Conservation (phyloP, 176 grass and related monocot species). For the Carex pumila region DNA sequence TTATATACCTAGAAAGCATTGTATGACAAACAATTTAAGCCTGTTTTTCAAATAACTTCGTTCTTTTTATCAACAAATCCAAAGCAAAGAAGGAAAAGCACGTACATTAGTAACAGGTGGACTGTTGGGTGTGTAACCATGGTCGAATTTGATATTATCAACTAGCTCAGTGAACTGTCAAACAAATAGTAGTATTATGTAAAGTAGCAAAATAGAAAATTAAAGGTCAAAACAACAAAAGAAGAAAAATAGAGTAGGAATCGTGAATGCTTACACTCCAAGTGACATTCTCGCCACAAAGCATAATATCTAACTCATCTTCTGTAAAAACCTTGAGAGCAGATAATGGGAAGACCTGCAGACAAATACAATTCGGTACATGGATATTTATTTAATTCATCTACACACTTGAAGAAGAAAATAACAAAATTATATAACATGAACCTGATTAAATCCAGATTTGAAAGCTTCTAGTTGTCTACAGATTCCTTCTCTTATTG, state of each 20-base stretch:
- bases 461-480: slow-evolving; percentile 80
- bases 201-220: slow-evolving; percentile 15
- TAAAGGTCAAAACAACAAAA: slow-evolving; percentile 1
- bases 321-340: slow-evolving; percentile 69
- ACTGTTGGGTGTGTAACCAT: slow-evolving; percentile 86
- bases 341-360: slow-evolving; percentile 74
- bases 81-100: slow-evolving; percentile 8
- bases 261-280: slow-evolving; percentile 69
- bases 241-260: background rate
- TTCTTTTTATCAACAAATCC: background rate
- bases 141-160: slow-evolving; percentile 97
- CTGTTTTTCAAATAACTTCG: slow-evolving; percentile 11
- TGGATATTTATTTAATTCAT: slow-evolving; percentile 14
- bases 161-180: slow-evolving; percentile 74
- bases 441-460: slow-evolving; percentile 91
- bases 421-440: slow-evolving; percentile 4
- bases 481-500: slow-evolving; percentile 50
- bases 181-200: slow-evolving; percentile 23
- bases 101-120: slow-evolving; percentile 69
- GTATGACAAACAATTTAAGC: background rate
- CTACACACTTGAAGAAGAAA: background rate
- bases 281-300: slow-evolving; percentile 81
- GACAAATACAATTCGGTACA: background rate
- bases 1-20: background rate
- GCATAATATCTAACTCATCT: slow-evolving; percentile 69